A percentile compares a stretch with the other conserved stretches of the same genome.
Conservation (phyloP, 495 filamentous ascomycete genomes). For the Trichoderma asperelloides region DNA sequence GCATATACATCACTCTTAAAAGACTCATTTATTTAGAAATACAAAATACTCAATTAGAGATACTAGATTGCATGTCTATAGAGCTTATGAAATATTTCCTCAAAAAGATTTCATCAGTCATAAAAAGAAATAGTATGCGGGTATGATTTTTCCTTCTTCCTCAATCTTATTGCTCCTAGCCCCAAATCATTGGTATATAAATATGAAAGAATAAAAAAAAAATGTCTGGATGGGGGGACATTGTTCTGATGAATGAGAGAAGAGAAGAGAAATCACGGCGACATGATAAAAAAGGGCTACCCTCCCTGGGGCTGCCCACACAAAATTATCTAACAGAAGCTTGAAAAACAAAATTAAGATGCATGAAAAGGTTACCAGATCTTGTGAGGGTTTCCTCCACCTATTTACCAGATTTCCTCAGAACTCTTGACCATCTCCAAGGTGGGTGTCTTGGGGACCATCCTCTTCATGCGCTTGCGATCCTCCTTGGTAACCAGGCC, state of each 20-base stretch:
- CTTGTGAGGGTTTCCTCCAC: conserved; percentile 19
- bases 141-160: conserved; percentile 5
- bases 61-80: background rate
- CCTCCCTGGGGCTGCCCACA: background rate
- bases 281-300: background rate
- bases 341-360: background rate
- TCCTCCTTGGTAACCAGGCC: conserved; percentile 67
- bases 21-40: background rate
- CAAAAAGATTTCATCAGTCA: background rate
- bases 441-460: conserved; percentile 47
- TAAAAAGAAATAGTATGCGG: background rate
- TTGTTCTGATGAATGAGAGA: background rate
- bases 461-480: conserved; percentile 55
- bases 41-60: background rate
- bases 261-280: conserved; percentile 2
- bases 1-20: background rate
- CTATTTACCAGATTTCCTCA: conserved; percentile 44
- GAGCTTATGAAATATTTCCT: background rate
- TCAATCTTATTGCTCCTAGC: conserved; percentile 1
- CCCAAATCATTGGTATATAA: background rate
- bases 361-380: background rate
- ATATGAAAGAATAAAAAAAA: background rate
- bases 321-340: conserved; percentile 6
- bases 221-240: background rate
- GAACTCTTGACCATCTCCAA: conserved; percentile 43